Percentiles rank a stretch among this genome's conserved stretches.
These are phyloP conservation scores for Hyaloperonospora arabidopsidis DNA, from an alignment of 352 stramenopile species.

Conservation along the genomic window DNA sequence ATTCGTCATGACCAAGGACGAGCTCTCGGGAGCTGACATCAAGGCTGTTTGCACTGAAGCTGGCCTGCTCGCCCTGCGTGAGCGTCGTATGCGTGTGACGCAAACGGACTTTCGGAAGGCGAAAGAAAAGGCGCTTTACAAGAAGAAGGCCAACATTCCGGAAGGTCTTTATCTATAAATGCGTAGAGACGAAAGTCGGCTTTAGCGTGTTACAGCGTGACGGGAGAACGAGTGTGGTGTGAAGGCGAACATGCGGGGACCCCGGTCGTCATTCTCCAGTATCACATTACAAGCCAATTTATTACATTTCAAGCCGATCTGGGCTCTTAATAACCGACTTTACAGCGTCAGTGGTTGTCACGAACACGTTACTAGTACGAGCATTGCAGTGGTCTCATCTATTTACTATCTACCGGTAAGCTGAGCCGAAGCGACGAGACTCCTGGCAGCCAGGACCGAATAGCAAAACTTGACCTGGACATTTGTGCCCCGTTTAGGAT, in stretches of 20 bases:
- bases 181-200: too few relatives aligned
- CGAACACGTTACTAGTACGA: too few relatives aligned
- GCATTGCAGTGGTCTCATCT: slow-evolving; percentile 11
- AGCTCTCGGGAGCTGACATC: slow-evolving; percentile 99
- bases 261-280: slow-evolving; percentile 15
- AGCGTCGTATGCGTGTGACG: slow-evolving; percentile 99
- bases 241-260: background rate
- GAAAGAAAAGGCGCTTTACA: slow-evolving; percentile 99
- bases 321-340: slow-evolving; percentile 11
- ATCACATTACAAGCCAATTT: slow-evolving; percentile 17
- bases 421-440: slow-evolving; percentile 24
- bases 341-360: slow-evolving; percentile 15
- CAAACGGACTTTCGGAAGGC: slow-evolving; percentile 99
- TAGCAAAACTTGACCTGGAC: slow-evolving; percentile 16
- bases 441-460: slow-evolving; percentile 33
- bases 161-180: slow-evolving; percentile 97
- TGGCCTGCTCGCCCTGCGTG: slow-evolving; percentile 96
- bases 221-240: slow-evolving; percentile 3
- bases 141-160: slow-evolving; percentile 99
- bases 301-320: background rate
- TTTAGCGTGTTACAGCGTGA: slow-evolving; percentile 8
- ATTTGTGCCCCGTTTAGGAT: slow-evolving; percentile 14
- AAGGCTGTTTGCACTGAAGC: slow-evolving; percentile 99
- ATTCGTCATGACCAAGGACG: slow-evolving; percentile 99
- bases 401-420: slow-evolving; percentile 18